Conservation (phyloP, 345 rosid genomes). For the Euphorbia lathyris region DNA sequence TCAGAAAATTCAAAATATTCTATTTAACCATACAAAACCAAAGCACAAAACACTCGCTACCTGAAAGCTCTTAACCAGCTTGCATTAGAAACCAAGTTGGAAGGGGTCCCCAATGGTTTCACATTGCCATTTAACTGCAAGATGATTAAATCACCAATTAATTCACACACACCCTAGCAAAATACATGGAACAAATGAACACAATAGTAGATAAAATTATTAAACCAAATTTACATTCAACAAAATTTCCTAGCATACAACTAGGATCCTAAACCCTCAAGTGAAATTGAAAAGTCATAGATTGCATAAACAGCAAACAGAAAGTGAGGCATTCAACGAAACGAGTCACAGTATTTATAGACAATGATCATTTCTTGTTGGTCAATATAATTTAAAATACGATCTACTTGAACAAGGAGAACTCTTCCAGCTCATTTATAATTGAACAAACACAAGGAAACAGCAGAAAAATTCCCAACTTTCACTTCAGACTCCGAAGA, state of each 20-base stretch:
- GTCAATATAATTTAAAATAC: too few relatives aligned
- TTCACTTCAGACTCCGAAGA: neutral
- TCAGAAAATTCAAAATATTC: neutral
- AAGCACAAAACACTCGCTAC: constrained; percentile 29
- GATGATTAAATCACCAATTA: neutral
- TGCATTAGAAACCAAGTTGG: constrained; percentile 41
- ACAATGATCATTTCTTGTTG: too few relatives aligned
- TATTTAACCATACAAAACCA: neutral
- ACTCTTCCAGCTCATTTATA: neutral
- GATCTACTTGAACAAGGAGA: neutral
- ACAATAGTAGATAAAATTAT: neutral
- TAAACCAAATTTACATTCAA: neutral
- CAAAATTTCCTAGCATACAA: neutral
- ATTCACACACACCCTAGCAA: neutral
- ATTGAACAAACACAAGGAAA: neutral
- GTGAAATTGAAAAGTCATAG: too few relatives aligned
- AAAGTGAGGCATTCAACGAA: too few relatives aligned
- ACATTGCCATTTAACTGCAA: constrained; percentile 51
- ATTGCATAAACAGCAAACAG: too few relatives aligned
- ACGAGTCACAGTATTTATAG: too few relatives aligned
- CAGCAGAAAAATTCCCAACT: neutral
- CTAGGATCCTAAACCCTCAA: neutral
- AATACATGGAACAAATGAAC: neutral
- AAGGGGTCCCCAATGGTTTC: constrained; percentile 44
- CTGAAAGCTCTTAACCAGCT: constrained; percentile 71